Base-by-base conservation (phyloP, 140 eudicot species). In the Stevia rebaudiana region DNA sequence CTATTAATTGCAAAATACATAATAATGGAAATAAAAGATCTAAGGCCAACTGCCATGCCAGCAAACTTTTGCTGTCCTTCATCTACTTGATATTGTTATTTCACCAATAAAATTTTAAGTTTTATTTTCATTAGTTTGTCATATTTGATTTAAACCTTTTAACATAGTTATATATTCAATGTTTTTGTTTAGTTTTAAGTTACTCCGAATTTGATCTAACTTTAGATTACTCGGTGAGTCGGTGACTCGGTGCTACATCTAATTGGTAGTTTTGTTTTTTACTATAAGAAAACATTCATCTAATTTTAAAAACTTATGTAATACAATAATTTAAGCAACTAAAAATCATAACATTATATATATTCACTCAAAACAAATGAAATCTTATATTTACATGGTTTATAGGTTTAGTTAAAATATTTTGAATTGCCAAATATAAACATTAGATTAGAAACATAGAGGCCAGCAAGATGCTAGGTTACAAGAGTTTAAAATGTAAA, bases 31-130 rank as follows among this genome's bases (percentile, higher is more conserved):
- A 35, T 19, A 47, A 13, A 40, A 60, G 63, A 74, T 74, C 64
- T 39, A 74, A 41, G 60, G 70, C 71, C 70, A 68, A 55, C 70
- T 43, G 75, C 75, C 75, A 75, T 53, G 78, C 67, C 78, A 54
- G 67, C 70, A 50, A 31, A 75, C 44, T 40, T 61, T 57, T 39
- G 65, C 65, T 74, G 79, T 68, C 65, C 21, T 40, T 56, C 40
- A 11, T 59, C 65, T 56, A 60, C 74, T 66, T 66, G 74, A 66
- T 28, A 23, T 31, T 44, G 25, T 62, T 21, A 15, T 73, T 31
- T 25, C 52, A 43, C 61, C 67, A 55, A 54, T 63, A 8, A 54
- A 54, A 42, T 11, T 42, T 23, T 4, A 33, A n/a, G 13, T 13
- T 43, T 65, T 37, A 56, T 56, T 60, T 47, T 61, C 22, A n/a